Evolutionary conservation across 106 monocot species (phyloP).

Genomic region (Allium fistulosum): DNA sequence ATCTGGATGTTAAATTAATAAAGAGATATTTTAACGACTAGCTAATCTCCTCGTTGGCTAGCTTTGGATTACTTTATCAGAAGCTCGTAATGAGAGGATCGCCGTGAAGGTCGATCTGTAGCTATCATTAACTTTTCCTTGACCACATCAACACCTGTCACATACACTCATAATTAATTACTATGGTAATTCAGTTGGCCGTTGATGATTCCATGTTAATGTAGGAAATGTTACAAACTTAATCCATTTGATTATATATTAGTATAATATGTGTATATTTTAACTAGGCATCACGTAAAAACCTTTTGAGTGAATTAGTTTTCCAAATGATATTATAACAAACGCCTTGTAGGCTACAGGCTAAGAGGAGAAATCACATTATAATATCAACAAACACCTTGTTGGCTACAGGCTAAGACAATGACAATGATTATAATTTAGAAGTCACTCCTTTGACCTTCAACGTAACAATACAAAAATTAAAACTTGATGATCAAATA

Average conservation of each 20-base stretch:
- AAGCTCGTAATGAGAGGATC: neutral
- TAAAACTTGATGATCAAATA: neutral
- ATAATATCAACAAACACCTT: neutral
- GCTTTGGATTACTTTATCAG: neutral
- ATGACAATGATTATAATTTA: neutral
- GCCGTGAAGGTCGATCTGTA: conserved; percentile 6
- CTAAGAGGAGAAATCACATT: neutral
- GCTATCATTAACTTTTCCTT: neutral
- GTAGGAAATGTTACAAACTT: neutral
- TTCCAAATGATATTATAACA: neutral
- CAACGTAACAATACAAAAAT: neutral
- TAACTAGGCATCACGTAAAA: too few species aligned
- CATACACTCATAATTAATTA: neutral
- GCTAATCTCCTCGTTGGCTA: neutral
- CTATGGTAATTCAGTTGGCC: neutral
- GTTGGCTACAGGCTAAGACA: neutral
- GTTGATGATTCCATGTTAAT: neutral
- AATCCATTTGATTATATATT: neutral
- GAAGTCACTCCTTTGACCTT: neutral
- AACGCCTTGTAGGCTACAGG: neutral
- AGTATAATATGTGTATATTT: neutral
- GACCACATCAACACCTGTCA: neutral
- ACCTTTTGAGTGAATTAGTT: neutral
- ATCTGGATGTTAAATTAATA: neutral
- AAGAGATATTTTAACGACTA: neutral